Evolutionary conservation across 2,329 filamentous ascomycete species (phyloP), one percentile per base, ranked within the genome.

Genomic region (Harringtonia lauricola): DNA sequence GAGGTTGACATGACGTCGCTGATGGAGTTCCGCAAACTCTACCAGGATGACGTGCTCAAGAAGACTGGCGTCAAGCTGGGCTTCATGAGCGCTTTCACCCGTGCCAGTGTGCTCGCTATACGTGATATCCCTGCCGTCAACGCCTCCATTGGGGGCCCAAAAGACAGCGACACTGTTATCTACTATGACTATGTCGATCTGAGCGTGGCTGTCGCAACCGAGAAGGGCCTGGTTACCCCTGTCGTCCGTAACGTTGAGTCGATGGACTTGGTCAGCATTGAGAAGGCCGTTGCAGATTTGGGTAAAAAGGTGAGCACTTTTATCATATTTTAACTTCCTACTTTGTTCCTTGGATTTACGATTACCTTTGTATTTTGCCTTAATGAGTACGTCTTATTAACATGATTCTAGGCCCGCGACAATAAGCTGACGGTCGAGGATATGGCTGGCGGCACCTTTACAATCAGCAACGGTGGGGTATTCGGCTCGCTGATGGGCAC

Each of bases 61-160:
- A 94, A 90, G 72, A 92, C 86, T 10, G 90, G 89, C 36, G 84
- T 96, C 47, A 98, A 96, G 72, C 82, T 98, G 43, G 92, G 92
- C n/a, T 98, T 96, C 72, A 96, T 98, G 90, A 92, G 88, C 62
- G 90, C 90, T 44, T 98, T 98, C 67, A 86, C 90, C 5, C 85
- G 84, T 51, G 92, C 92, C 39, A 86, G 80, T 55, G 80, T 94
- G 36, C 71, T 96, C 47, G 92, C 92, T 46, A 94, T 95, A 86
- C 85, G 83, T 57, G 89, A 96, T 51, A 71, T 96, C n/a, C 92
- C 89, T 13, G 83, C 82, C 2, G 86, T 96, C 56, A 98, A 98
- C 58, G 92, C 90, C 21, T 95, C 89, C 33, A 98, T 98, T 52
- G 92, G 96, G 62, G 92, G 92, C 10, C 86, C 88, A 40, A 86